Evolutionary conservation across 164 flowering plant species (phyloP), one percentile per base, ranked within the genome.

Genomic region (Annona cherimola): DNA sequence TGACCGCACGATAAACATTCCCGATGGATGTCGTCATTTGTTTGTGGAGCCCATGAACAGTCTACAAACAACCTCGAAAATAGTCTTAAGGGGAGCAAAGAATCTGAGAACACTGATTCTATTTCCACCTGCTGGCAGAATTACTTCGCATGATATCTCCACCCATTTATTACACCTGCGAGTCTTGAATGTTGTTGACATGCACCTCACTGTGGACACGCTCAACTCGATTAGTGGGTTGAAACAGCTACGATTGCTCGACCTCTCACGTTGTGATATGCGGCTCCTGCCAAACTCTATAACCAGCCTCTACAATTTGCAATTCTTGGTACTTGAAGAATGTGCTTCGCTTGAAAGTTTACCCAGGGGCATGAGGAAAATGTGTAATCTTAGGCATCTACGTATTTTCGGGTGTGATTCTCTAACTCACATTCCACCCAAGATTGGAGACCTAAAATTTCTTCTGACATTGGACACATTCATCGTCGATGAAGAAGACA

Each of bases 361-460:
- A 45, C 75, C 75, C n/a, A 39, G 12, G 12, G 26, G 35, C 20
- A 66, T 60, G 64, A 26, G 64, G 4, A 73, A 55, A 2, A 55
- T 73, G 69, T 26, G 14, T 60, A 59, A 65, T 41, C 65, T 73
- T 11, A 73, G 75, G 67, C 70, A 73, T 16, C 70, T 73, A 2
- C 70, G 67, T 16, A 55, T 73, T 40, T 1, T 0, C 9, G 0
- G 16, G 2, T 11, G 0, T 11, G 0, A 0, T 50, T 1, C 2
- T 8, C 14, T 50, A 3, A 68, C 59, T 11, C 41, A 45, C 2
- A 68, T 68, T 16, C 70, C 70, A 3, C 16, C 39, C 19, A 3
- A 43, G 26, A 45, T 68, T 3, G 70, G 70, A 46, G 19, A 68
- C 8, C 6, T 68, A 42, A 68, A 43, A 12, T 68, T 20, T 42